Base-by-base conservation (phyloP, 305 asterid genomes). In the Ilex paraguariensis region DNA sequence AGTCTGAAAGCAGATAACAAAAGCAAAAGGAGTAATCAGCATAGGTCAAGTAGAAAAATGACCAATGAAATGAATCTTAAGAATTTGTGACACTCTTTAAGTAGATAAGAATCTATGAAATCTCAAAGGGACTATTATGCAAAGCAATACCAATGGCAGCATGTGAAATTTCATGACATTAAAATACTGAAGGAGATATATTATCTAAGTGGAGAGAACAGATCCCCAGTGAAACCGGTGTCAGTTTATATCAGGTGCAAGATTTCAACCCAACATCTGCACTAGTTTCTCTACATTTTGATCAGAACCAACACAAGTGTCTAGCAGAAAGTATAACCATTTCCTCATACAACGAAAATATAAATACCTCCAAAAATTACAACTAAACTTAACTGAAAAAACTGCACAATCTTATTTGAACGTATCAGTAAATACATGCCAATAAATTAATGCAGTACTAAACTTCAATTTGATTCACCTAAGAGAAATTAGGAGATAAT, bases 1-100 rank as follows among this genome's bases (percentile, higher is more conserved):
- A 75, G 73, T 90, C 99, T 94, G 96, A 68, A 79, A 83, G 64
- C 71, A 71, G 16, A 72, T 49, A 56, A 36, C 36, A 67, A 62
- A 65, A 71, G 50, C 55, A 50, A 31, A 60, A 28, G 42, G 52
- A 57, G 57, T 57, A 61, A 64, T 64, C 42, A 63, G 66, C 56
- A 66, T 31, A 63, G 14, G 42, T 40, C 56, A 61, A 53, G 10
- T 63, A 57, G 28, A 49, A 56, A 44, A 17, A 48, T 21, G 28
- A 21, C 28, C 16, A 44, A 30, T 31, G 48, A 46, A 54, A 54
- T 49, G 36, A 14, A n/a, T 14, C 5, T 28, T 46, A 46, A 46
- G 11, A 13, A 10, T 10, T 13, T 46, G 4, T 4, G 15, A 10
- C 52, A 46, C 13, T 13, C 13, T 10, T 46, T 46, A 8, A 46